Percentiles rank a stretch among this genome's conserved stretches.
These are phyloP conservation scores for Phytophthora fragariae DNA, from an alignment of 352 stramenopile genomes.

Conservation along the genomic window DNA sequence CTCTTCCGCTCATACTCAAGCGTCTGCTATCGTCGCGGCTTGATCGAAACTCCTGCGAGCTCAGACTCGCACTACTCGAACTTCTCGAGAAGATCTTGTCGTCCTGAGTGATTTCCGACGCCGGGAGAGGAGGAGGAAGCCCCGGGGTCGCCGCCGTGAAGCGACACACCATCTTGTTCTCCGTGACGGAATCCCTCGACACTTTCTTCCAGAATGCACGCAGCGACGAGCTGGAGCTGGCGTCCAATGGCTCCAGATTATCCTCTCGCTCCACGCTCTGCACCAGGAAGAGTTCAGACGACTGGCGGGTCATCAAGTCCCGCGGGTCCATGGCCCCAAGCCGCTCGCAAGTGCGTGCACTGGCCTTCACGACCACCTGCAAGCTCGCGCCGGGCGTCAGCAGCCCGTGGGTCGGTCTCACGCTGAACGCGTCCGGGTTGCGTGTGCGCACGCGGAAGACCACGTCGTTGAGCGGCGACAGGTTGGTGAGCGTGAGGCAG, in stretches of 20 bases:
- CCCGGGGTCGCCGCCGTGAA: constrained; percentile 36
- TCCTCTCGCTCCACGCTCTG: constrained; percentile 61
- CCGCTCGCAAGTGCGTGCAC: constrained; percentile 34
- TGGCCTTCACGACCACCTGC: constrained; percentile 53
- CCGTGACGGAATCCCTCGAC: constrained; percentile 55
- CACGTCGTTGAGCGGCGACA: constrained; percentile 64
- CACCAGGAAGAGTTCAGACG: constrained; percentile 60
- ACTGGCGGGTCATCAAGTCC: constrained; percentile 46
- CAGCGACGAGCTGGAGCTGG: constrained; percentile 42
- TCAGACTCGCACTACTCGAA: constrained; percentile 33
- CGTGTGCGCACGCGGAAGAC: constrained; percentile 84
- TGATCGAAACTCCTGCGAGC: constrained; percentile 21
- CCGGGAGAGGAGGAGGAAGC: not conserved
- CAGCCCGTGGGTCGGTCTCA: constrained; percentile 72
- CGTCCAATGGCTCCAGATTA: constrained; percentile 50
- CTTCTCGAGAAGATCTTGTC: constrained; percentile 24
- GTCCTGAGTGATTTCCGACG: constrained; percentile 13
- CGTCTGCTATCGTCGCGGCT: constrained; percentile 29
- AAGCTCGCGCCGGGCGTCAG: constrained; percentile 47
- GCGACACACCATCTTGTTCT: constrained; percentile 74
- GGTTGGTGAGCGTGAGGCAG: constrained; percentile 68
- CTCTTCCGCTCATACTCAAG: constrained; percentile 32
- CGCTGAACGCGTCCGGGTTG: constrained; percentile 78
- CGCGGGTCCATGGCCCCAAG: constrained; percentile 45
- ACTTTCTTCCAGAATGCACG: constrained; percentile 69